Evolutionary conservation across 768 basidiomycete genomes (phyloP), one percentile per base, ranked within the genome.

Genomic region (Tulasnella calospora): DNA sequence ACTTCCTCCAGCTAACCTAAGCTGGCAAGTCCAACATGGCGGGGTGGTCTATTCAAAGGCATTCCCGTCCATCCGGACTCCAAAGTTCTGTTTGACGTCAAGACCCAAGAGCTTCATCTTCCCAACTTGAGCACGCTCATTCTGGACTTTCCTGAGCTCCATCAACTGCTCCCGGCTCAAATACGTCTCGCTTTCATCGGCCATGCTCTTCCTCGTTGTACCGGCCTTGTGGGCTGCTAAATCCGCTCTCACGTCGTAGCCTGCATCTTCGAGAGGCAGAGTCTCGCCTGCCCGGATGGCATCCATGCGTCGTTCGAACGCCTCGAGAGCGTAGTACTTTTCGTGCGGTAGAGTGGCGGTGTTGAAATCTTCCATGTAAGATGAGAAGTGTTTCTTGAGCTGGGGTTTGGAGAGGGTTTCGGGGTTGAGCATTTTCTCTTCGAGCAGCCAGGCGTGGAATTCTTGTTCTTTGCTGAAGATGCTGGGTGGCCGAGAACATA

Each of bases 301-400:
- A 47, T 89, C 84, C 96, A 97, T 97, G 71, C 94, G 91, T 30
- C 87, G 87, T 79, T 96, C 94, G 83, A 95, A 95, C 7, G 89
- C 88, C 76, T 90, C 90, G 89, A 96, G 94, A 12, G 78, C 79
- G 84, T 97, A 97, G 84, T 96, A 98, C 83, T 98, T 98, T 83
- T 96, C 95, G 82, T 97, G 93, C 13, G 96, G 94, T 3, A 98
- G 87, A 3, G 96, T 98, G 19, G 95, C 95, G 95, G 92, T 94
- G 81, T 95, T 94, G 82, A 87, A 94, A 82, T 94, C 94, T 83
- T 95, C 94, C 38, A 79, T 47, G 44, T 75, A 79, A n/a, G 88
- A 87, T 6, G 89, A 86, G 83, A 96, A 98, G 82, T 95, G 93
- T 81, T 94, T 95, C 85, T 90, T 92, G 79, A 89, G 91, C 80